Base-by-base conservation (phyloP, 1,139 yeast species). In the Geotrichum aggregatum region DNA sequence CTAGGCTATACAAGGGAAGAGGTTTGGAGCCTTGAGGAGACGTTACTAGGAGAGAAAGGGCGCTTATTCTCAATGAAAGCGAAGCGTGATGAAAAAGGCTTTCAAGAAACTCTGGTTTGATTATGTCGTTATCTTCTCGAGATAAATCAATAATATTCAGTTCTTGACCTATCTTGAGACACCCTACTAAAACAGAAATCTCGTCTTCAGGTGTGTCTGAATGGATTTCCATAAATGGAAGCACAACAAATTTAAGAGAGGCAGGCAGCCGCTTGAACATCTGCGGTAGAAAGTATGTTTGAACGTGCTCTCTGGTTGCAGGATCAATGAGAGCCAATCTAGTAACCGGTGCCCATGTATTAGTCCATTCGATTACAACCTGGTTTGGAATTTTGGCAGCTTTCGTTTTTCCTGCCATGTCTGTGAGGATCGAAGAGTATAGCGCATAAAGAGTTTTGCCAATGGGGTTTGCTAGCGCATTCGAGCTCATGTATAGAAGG, bases 111-210 rank as follows among this genome's bases (percentile, higher is more conserved):
- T 69, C 65, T 1, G 71, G 52, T 1, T 74, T 63, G 2, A 80
- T 68, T 13, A 76, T 59, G 28, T 69, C 63, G 24, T 70, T 65
- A 1, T 69, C 63, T 7, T 60, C 61, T 39, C 74, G 74, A 51
- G 76, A 77, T 14, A 83, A 81, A 44, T 80, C 83, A 7, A 77
- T 70, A 24, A 80, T 73, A 1, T 77, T 77, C 16, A 82, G 63
- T 43, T 79, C 81, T 61, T 83, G 85, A 0, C 88, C 94, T 49
- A 83, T 76, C 61, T 78, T 80, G 47, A 86, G 66, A 49, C 84
- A 71, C 1, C 84, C 80, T 1, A 85, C 70, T 41, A 80, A 68
- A 1, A 77, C 62, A 3, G 75, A 68, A 1, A 76, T 67, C 21
- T 75, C 71, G 10, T 66, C 58, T 50, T 64, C 31, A 30, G 59